A percentile compares a stretch with the other conserved stretches of the same genome.
Evolutionary conservation across 441 rosid genomes (phyloP).

Genomic region (Bruguiera hainesii): DNA sequence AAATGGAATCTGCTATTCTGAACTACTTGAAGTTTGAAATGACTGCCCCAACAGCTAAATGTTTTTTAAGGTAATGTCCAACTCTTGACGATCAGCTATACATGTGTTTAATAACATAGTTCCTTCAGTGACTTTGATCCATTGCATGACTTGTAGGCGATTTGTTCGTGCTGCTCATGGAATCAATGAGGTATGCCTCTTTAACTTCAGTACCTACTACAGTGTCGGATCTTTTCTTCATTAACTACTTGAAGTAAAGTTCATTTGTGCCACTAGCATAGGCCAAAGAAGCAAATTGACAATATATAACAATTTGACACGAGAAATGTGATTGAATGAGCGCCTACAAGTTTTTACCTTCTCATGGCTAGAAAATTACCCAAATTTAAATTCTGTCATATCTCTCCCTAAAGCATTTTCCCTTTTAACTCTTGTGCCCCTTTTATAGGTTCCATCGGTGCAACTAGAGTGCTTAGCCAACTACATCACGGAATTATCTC

Average conservation of each 20-base stretch:
- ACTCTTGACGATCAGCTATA: background rate
- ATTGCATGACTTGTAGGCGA: slow-evolving; percentile 46
- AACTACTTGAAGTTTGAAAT: slow-evolving; percentile 87
- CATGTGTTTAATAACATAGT: slow-evolving; percentile 4
- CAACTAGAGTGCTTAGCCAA: slow-evolving; percentile 78
- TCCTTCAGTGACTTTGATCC: slow-evolving; percentile 17
- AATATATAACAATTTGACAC: too few relatives aligned
- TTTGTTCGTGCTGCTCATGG: slow-evolving; percentile 92
- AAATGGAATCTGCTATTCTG: slow-evolving; percentile 87
- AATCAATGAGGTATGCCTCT: slow-evolving; percentile 56
- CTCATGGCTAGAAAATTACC: too few relatives aligned
- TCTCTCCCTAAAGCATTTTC: background rate
- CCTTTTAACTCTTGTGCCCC: background rate
- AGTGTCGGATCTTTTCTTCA: background rate
- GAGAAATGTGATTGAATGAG: too few relatives aligned
- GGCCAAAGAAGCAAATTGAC: slow-evolving; percentile 56
- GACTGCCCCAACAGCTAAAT: slow-evolving; percentile 87
- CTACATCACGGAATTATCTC: slow-evolving; percentile 71
- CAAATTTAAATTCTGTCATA: background rate
- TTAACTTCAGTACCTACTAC: background rate
- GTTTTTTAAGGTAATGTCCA: slow-evolving; percentile 60
- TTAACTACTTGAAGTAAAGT: too few relatives aligned
- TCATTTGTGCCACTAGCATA: background rate
- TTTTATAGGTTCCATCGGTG: slow-evolving; percentile 56
- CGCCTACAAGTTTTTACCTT: too few relatives aligned